Evolutionary conservation across 1,284 basidiomycete genomes (phyloP).

Genomic region (Inonotus hispidus): DNA sequence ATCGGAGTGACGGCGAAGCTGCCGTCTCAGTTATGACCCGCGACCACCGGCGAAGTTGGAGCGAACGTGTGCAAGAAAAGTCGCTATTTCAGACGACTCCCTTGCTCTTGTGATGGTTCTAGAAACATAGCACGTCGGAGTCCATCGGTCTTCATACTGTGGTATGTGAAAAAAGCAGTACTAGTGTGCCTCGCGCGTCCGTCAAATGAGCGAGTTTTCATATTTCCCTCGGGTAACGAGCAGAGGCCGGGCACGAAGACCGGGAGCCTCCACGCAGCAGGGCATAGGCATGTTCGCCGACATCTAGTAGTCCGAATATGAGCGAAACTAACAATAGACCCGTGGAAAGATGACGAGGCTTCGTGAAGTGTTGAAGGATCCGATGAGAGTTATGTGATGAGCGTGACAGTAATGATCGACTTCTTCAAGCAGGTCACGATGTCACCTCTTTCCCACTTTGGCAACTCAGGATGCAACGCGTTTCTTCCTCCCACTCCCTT

Average conservation of each 20-base stretch:
- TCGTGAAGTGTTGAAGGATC: background rate
- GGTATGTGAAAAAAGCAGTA: background rate
- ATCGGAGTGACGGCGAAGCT: background rate
- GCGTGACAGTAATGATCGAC: background rate
- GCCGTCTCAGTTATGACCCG: background rate
- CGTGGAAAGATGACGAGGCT: background rate
- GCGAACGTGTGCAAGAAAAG: background rate
- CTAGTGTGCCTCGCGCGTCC: background rate
- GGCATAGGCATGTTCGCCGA: no score
- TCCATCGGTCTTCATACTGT: background rate
- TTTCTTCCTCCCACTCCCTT: constrained; percentile 3
- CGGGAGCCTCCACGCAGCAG: background rate
- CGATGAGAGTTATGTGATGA: no score
- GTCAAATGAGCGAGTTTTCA: background rate
- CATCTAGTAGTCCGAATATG: background rate
- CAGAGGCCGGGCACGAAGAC: background rate
- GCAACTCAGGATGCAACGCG: background rate
- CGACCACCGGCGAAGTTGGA: background rate
- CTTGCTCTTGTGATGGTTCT: background rate
- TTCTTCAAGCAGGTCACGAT: no score
- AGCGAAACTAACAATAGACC: background rate
- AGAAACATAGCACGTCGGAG: background rate
- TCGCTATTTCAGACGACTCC: background rate
- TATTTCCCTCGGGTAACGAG: background rate
- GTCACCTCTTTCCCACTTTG: background rate